phyloP scores from a whole-genome alignment of 306 rosid species.

The Cicer bijugum region DNA sequence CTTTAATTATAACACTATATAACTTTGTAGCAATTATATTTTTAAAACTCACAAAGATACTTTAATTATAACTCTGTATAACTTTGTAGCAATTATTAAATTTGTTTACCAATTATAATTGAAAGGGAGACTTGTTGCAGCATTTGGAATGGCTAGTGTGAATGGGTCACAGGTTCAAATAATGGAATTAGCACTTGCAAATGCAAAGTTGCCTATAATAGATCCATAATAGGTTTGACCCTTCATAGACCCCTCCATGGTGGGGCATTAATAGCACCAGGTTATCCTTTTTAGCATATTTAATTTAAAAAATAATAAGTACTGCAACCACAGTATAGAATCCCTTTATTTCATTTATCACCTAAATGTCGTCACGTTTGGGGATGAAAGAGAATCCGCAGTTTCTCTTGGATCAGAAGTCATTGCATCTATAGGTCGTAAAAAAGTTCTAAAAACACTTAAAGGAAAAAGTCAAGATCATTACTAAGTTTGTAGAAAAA shows the following conservation, averaged over 20 bases:
- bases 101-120: slow-evolving; percentile 10
- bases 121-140: not conserved
- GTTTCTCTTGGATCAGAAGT: not conserved
- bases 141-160: not conserved
- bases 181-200: not conserved
- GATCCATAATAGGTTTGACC: slow-evolving; percentile 2
- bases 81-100: not conserved
- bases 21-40: not conserved
- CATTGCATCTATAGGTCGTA: not conserved
- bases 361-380: slow-evolving; percentile 8
- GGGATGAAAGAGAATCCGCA: not conserved
- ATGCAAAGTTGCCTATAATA: not conserved
- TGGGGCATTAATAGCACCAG: not conserved
- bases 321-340: slow-evolving; percentile 7
- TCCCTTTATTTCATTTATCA: slow-evolving; percentile 20
- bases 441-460: not conserved
- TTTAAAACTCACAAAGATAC: slow-evolving; percentile 9
- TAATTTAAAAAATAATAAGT: not conserved
- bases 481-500: not conserved
- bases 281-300: not conserved
- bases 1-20: too few species aligned
- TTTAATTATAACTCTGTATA: slow-evolving; percentile 1
- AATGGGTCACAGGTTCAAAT: not conserved
- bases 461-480: slow-evolving; percentile 1
- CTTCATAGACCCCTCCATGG: not conserved